Evolutionary conservation across 2,329 filamentous ascomycete genomes (phyloP), one percentile per base, ranked within the genome.

Genomic region (Sporothrix humicola): DNA sequence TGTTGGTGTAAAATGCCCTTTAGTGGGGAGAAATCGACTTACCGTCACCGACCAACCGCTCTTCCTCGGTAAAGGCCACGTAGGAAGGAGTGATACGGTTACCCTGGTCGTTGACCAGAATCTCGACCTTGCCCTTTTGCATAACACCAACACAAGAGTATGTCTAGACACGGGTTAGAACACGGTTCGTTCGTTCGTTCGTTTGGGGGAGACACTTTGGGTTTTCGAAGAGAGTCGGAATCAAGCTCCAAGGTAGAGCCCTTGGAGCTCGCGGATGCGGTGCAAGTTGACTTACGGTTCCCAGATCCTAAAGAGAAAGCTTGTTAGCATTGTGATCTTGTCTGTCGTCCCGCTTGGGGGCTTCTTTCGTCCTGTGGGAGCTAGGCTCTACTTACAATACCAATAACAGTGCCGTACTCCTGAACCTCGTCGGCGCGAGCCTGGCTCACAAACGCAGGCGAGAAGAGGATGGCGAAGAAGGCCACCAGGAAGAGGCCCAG

Each of bases 81-180:
- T 96, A 97, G 77, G 94, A 97, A 73, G 94, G 94, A 79, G 94
- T 97, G 79, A 97, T 97, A 87, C 94, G 93, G 90, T 97, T 94
- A 88, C 94, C 81, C 88, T 97, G 94, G 85, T 97, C 94, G 87
- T 97, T 97, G 85, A 93, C 93, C 79, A 97, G 88, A 86, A 97
- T 97, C 82, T 97, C 94, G 79, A 97, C 94, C 85, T 95, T 96
- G 83, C 94, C 94, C 82, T 94, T 93, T 83, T 95, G 92, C 94
- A 97, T 97, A 82, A 97, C 93, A 92, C 93, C 94, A 80, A 97
- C 94, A 85, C 94, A 97, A 80, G 89, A 92, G 85, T 91, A 91
- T 77, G 94, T 97, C 76, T 77, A 61, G 7, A 52, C n/a, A 59
- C n/a, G 50, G 12, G 70, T 72, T 66, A 63, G 71, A 12, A 5